These are phyloP conservation scores for Aureococcus anophagefferens DNA, from an alignment of 108 stramenopile species.

Conservation along the genomic window DNA sequence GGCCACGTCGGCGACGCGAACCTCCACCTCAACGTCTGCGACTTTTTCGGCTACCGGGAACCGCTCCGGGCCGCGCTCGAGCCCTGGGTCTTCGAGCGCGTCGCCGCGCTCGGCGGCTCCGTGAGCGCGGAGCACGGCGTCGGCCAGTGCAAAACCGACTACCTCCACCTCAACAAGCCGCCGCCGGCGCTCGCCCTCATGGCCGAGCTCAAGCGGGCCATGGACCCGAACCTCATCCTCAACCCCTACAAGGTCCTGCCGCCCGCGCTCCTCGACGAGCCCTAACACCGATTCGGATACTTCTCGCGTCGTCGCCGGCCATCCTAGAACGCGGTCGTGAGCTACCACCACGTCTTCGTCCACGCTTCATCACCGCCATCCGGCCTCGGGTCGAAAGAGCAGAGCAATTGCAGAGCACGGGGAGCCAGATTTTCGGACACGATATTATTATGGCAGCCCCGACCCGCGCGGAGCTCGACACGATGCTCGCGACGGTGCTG, in stretches of 20 bases:
- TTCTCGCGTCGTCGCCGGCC: too few relatives aligned
- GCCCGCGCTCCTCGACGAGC: not conserved
- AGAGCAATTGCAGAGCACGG: too few relatives aligned
- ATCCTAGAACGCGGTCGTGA: too few relatives aligned
- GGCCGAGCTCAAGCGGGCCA: constrained; percentile 27
- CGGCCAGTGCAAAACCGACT: constrained; percentile 74
- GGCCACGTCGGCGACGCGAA: constrained; percentile 90
- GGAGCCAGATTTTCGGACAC: too few relatives aligned
- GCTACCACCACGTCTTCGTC: too few relatives aligned
- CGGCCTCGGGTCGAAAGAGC: too few relatives aligned
- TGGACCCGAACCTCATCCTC: constrained; percentile 43
- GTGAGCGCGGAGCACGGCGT: constrained; percentile 97
- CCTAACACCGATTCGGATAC: too few relatives aligned
- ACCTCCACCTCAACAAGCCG: constrained; percentile 24
- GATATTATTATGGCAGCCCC: too few relatives aligned
- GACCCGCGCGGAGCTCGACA: too few relatives aligned
- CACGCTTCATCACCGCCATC: too few relatives aligned
- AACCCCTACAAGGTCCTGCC: constrained; percentile 47
- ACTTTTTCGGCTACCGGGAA: constrained; percentile 12
- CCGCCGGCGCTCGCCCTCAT: constrained; percentile 23
- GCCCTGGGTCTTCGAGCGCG: constrained; percentile 56
- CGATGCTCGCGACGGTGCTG: too few relatives aligned
- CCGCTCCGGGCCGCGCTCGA: constrained; percentile 44
- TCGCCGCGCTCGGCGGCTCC: constrained; percentile 66
- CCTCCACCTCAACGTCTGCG: constrained; percentile 79